Conservation (phyloP, 2,329 filamentous ascomycete genomes). For the Pseudomassariella vexata region DNA sequence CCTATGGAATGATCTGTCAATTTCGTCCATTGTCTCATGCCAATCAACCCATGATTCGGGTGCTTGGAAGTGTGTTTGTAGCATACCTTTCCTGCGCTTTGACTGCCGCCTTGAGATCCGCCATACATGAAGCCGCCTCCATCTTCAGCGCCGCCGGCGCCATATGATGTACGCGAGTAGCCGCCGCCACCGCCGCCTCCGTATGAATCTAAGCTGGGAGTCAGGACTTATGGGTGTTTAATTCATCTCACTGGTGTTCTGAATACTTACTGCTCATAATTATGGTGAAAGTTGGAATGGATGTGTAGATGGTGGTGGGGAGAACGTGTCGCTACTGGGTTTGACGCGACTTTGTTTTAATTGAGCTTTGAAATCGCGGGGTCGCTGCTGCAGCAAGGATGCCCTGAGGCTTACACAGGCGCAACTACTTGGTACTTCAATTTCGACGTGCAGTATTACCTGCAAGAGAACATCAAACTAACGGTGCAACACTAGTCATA, state of each 20-base stretch:
- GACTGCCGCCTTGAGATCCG: conserved; percentile 56
- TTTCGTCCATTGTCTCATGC: no score
- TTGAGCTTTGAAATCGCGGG: conserved; percentile 8
- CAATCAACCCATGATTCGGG: no score
- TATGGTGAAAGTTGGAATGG: neutral
- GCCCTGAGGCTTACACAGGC: no score
- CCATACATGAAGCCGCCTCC: conserved; percentile 57
- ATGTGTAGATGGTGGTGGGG: conserved; percentile 3
- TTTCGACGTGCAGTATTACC: no score
- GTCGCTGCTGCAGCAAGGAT: no score
- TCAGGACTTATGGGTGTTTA: no score
- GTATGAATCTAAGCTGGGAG: conserved; percentile 1
- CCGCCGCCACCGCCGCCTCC: conserved; percentile 1
- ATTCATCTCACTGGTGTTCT: no score
- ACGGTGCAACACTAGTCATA: no score
- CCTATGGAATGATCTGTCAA: no score
- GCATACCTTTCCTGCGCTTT: conserved; percentile 26
- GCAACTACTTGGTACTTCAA: no score
- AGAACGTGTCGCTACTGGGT: conserved; percentile 4
- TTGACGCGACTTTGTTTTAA: conserved; percentile 9
- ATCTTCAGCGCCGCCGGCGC: conserved; percentile 43
- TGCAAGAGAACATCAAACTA: no score
- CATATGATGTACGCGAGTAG: conserved; percentile 5
- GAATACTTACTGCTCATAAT: conserved; percentile 3
- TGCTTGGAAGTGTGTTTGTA: neutral